A percentile compares a stretch with the other conserved stretches of the same genome.
Conservation (phyloP, 176 grass and related monocot genomes). For the Saccharum officinarum region DNA sequence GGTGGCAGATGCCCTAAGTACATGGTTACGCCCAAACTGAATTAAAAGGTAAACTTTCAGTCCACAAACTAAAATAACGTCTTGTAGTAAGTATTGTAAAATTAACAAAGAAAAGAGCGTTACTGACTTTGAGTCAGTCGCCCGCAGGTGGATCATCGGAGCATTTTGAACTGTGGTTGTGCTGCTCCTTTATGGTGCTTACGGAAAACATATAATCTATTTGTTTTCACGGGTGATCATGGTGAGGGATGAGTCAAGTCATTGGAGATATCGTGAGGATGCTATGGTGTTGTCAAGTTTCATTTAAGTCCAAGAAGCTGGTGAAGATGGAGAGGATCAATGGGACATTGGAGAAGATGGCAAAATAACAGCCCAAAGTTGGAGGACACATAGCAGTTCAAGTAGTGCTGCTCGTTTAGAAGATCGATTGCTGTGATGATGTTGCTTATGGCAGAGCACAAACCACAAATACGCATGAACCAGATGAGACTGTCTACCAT, state of each 20-base stretch:
- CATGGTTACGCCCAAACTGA: background rate
- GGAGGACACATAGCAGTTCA: background rate
- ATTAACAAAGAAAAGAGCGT: background rate
- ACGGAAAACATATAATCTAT: background rate
- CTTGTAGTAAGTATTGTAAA: background rate
- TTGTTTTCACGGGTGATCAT: background rate
- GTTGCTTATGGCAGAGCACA: background rate
- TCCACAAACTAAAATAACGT: background rate
- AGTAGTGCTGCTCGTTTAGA: background rate
- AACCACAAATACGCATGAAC: background rate
- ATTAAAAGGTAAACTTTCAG: background rate
- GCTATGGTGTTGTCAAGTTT: background rate
- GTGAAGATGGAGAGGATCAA: background rate
- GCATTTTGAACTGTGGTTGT: background rate
- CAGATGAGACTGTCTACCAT: background rate
- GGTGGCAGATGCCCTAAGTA: background rate
- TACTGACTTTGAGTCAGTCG: background rate
- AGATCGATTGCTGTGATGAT: background rate
- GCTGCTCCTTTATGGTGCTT: background rate
- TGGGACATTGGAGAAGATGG: background rate
- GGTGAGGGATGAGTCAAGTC: background rate
- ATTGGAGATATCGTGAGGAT: background rate
- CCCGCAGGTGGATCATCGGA: background rate
- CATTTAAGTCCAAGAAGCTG: background rate
- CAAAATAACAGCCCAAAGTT: background rate